Base-by-base conservation (phyloP, 352 stramenopile genomes). In the Pythium dissotocum region DNA sequence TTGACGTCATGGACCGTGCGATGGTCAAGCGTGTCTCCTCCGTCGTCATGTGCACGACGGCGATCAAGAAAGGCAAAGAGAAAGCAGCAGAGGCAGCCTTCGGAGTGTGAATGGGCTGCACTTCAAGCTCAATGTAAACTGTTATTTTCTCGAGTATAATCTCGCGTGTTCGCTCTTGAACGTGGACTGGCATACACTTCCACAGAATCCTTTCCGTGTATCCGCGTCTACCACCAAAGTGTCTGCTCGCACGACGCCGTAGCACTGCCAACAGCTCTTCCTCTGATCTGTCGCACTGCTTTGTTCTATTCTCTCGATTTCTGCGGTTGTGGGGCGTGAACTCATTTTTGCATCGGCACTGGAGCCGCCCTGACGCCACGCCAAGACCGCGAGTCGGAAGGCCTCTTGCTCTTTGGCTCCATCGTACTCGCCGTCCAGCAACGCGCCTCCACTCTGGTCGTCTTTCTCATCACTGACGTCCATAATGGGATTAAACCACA, bases 251-350 rank as follows among this genome's bases (percentile, higher is more conserved):
- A 77, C 64, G 18, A 95, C 62, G 4, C 71, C 73, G 67, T 95
- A 95, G 59, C 87, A 95, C 38, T 95, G 85, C 87, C 87, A 95
- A 56, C 85, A 95, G 63, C 84, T 88, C 65, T 85, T 87, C 26
- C 78, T 78, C 36, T 80, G 69, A 7, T 63, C 73, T 12, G 81
- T 76, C 0, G 65, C 58, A 16, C 77, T 82, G 2, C 77, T 70
- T 51, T 78, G 85, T 55, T 95, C 87, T 26, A 68, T 77, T 35
- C 80, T 73, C 32, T 90, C 71, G n/a, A 63, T 60, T 21, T 42
- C 58, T 9, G 48, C 57, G 0, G 59, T 60, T 0, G 54, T 64
- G 4, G 62, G 72, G 0, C 60, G 62, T 36, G 63, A 67, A n/a
- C 52, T 35, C 0, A 46, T 67, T n/a, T 60, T 49, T 16, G 16